Evolutionary conservation across 2,329 filamentous ascomycete species (phyloP).

Genomic region (Verticillium zaregamsianum): DNA sequence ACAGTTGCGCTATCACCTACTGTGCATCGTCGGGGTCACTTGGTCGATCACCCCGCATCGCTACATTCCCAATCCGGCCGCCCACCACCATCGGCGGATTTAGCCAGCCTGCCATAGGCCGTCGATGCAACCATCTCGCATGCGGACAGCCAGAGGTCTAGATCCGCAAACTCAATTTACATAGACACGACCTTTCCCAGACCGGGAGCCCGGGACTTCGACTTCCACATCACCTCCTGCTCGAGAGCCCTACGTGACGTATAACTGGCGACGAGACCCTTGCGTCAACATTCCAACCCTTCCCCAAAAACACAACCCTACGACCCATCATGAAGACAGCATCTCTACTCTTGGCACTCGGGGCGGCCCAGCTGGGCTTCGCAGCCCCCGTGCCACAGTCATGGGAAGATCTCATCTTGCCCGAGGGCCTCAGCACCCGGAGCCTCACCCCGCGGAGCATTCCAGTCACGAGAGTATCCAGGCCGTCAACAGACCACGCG

Average conservation of each 20-base stretch:
- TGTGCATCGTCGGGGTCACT: background rate
- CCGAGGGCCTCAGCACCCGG: background rate
- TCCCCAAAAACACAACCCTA: background rate
- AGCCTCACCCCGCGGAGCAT: background rate
- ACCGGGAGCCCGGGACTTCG: background rate
- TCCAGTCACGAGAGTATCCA: background rate
- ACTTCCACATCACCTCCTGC: background rate
- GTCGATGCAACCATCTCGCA: background rate
- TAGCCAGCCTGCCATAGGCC: background rate
- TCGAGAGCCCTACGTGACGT: background rate
- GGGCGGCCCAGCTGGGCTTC: slow-evolving; percentile 1
- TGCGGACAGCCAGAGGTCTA: background rate
- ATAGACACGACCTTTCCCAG: background rate
- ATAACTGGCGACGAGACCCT: background rate
- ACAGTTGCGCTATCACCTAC: background rate
- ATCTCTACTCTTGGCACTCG: slow-evolving; percentile 5
- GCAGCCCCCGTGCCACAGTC: slow-evolving; percentile 9
- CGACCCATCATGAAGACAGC: slow-evolving; percentile 8
- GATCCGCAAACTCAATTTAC: background rate
- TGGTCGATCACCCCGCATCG: background rate
- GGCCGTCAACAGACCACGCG: background rate
- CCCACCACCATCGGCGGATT: background rate
- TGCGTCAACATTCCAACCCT: background rate
- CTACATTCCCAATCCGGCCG: background rate
- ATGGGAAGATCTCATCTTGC: slow-evolving; percentile 4